Percentiles rank a stretch among this genome's conserved stretches.
Conservation (phyloP, 345 rosid genomes). For the Geranium rotundifolium region DNA sequence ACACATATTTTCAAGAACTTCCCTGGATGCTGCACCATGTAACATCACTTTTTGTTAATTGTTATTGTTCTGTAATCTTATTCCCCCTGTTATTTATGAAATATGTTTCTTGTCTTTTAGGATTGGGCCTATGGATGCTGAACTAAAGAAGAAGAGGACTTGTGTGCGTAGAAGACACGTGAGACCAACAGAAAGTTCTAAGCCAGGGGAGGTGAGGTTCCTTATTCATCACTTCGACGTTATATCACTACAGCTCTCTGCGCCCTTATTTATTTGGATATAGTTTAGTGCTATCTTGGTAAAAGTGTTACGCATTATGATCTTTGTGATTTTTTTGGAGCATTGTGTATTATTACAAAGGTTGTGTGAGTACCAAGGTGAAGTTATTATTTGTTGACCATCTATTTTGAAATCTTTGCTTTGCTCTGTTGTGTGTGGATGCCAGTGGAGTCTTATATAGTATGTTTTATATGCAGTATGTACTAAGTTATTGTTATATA, state of each 20-base stretch:
- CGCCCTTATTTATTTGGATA: no score
- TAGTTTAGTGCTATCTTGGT: not conserved
- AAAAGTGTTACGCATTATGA: not conserved
- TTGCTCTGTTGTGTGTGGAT: not conserved
- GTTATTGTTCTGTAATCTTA: not conserved
- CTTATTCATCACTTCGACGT: not conserved
- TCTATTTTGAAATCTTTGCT: not conserved
- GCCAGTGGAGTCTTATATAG: not conserved
- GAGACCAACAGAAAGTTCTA: constrained; percentile 41
- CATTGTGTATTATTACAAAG: not conserved
- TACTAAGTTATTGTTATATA: no score
- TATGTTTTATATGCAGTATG: not conserved
- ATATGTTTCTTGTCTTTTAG: constrained; percentile 17
- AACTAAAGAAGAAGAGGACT: constrained; percentile 52
- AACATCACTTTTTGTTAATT: constrained; percentile 17
- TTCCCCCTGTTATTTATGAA: not conserved
- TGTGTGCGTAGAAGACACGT: constrained; percentile 32
- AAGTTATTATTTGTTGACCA: not conserved
- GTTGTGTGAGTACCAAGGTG: not conserved
- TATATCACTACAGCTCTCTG: not conserved
- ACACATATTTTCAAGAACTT: constrained; percentile 38
- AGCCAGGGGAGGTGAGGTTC: constrained; percentile 65
- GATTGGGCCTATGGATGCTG: constrained; percentile 88
- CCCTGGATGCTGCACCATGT: constrained; percentile 70
- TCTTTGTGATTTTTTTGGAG: not conserved